Percentiles rank a stretch among this genome's conserved stretches.
Evolutionary conservation across 2,329 filamentous ascomycete genomes (phyloP).

Genomic region (Pyrenochaeta sp.): DNA sequence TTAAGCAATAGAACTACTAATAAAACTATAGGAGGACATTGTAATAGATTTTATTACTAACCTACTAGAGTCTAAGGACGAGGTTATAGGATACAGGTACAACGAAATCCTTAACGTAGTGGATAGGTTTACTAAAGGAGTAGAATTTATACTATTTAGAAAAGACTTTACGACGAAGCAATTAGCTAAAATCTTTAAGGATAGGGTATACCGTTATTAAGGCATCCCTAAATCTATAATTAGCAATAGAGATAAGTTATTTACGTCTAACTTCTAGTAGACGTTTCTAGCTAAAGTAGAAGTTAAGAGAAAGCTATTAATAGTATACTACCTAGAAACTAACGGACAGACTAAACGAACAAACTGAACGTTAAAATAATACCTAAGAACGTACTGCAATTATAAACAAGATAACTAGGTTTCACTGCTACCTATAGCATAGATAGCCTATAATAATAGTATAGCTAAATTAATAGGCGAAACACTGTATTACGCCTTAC

Average conservation of each 20-base stretch:
- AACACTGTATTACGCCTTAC: conserved; percentile 6
- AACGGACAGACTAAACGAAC: conserved; percentile 2
- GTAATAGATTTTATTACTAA: no score
- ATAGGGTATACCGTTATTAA: not conserved
- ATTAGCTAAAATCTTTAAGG: not conserved
- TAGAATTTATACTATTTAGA: not conserved
- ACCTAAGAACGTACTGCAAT: not conserved
- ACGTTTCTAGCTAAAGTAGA: not conserved
- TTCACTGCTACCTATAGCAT: conserved; percentile 8
- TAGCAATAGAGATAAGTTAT: conserved; percentile 1
- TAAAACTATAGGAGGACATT: conserved; percentile 1
- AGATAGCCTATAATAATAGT: conserved; percentile 10
- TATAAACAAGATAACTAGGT: conserved; percentile 1
- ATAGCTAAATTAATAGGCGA: conserved; percentile 3
- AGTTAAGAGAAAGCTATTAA: conserved; percentile 1
- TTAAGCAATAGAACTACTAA: conserved; percentile 4
- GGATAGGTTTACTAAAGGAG: not conserved
- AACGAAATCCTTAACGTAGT: no score
- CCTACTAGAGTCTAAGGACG: no score
- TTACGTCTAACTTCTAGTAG: conserved; percentile 1
- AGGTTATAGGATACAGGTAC: no score
- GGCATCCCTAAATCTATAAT: not conserved
- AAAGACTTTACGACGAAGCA: not conserved
- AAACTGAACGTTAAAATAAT: conserved; percentile 3
- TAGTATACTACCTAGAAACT: conserved; percentile 1